A percentile compares a stretch with the other conserved stretches of the same genome.
These are phyloP conservation scores for Coniochaeta sp. DNA, from an alignment of 2,329 filamentous ascomycete species.

Conservation along the genomic window DNA sequence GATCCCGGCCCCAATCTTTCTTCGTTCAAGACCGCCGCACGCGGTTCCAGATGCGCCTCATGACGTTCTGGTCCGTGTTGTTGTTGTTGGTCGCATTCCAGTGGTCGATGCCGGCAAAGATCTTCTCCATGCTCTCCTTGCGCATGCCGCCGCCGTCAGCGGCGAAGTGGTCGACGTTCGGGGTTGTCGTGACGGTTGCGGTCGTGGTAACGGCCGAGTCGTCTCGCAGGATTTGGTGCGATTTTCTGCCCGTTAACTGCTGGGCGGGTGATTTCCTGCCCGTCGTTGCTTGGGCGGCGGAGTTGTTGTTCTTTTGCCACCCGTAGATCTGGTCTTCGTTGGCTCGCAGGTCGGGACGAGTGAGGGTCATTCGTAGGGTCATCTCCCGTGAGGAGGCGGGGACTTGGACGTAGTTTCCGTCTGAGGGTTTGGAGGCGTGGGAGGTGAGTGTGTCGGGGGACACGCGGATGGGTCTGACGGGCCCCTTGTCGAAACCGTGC, in stretches of 20 bases:
- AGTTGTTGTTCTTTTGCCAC: conserved; percentile 54
- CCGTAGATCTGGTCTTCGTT: conserved; percentile 67
- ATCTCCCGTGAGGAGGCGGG: conserved; percentile 69
- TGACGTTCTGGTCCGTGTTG: conserved; percentile 44
- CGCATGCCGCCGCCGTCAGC: conserved; percentile 23
- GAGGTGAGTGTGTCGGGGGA: conserved; percentile 18
- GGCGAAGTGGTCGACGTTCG: conserved; percentile 18
- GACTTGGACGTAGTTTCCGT: conserved; percentile 40
- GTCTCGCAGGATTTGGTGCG: conserved; percentile 15
- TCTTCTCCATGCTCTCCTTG: conserved; percentile 48
- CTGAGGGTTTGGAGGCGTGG: conserved; percentile 24
- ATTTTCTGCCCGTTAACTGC: not conserved
- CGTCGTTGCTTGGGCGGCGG: conserved; percentile 16
- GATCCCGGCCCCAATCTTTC: no score
- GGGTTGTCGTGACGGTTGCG: no score
- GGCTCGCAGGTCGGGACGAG: conserved; percentile 76
- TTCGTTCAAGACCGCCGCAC: conserved; percentile 42
- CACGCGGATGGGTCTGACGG: conserved; percentile 18
- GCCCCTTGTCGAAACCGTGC: conserved; percentile 33
- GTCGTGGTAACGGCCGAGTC: conserved; percentile 18
- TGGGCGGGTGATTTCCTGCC: conserved; percentile 43
- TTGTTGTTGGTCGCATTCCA: conserved; percentile 35
- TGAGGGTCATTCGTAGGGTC: conserved; percentile 94
- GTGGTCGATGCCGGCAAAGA: conserved; percentile 47
- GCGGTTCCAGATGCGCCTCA: conserved; percentile 60